Conservation (phyloP, 192 early-diverging fungal genomes). For the Allomyces javanicus region DNA sequence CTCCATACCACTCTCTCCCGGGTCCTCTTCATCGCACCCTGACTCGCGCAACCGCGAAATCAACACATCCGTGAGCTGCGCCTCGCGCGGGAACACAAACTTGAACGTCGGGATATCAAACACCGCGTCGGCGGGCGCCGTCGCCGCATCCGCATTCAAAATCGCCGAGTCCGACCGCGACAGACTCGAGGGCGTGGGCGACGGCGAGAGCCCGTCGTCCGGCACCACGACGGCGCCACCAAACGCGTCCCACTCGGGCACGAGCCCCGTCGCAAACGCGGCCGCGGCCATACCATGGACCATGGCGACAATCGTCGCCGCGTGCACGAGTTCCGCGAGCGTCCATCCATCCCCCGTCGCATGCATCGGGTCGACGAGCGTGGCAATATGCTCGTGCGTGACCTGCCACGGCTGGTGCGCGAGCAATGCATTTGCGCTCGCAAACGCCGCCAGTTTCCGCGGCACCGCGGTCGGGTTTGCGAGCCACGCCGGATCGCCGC, state of each 20-base stretch:
- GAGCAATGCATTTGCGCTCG: slow-evolving; percentile 18
- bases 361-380: slow-evolving; percentile 9
- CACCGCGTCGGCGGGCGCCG: no score
- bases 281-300: slow-evolving; percentile 28
- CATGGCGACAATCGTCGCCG: slow-evolving; percentile 21
- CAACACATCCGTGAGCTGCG: neutral
- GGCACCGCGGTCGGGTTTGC: slow-evolving; percentile 14
- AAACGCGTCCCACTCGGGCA: slow-evolving; percentile 31
- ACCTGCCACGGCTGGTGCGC: slow-evolving; percentile 35
- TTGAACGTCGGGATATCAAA: no score
- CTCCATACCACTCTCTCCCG: no score
- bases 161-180: no score
- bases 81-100: neutral
- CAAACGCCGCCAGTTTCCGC: slow-evolving; percentile 26
- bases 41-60: neutral
- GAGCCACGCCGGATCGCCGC: slow-evolving; percentile 31
- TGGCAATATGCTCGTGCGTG: slow-evolving; percentile 15
- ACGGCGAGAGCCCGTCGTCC: no score
- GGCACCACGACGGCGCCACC: slow-evolving; percentile 12
- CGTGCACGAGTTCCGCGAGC: slow-evolving; percentile 28
- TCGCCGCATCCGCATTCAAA: no score
- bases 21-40: no score
- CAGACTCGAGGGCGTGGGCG: no score
- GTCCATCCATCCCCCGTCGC: slow-evolving; percentile 23
- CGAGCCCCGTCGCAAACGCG: slow-evolving; percentile 29